These are phyloP conservation scores for Aspergillus brunneoviolaceus DNA, from an alignment of 2,329 filamentous ascomycete species.

Conservation along the genomic window DNA sequence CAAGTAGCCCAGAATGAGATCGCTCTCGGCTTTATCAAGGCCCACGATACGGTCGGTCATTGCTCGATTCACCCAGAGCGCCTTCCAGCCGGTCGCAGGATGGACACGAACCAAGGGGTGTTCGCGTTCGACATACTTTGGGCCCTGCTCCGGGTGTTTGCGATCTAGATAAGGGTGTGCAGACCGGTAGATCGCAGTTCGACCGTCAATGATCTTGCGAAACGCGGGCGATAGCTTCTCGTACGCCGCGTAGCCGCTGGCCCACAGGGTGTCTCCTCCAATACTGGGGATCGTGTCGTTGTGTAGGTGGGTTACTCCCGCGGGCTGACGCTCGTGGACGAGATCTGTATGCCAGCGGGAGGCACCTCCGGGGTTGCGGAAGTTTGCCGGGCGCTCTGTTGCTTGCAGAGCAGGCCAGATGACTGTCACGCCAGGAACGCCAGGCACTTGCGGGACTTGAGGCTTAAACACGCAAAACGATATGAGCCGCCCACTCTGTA, in stretches of 20 bases:
- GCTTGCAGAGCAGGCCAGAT: conserved; percentile 70
- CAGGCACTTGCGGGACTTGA: conserved; percentile 69
- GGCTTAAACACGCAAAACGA: conserved; percentile 47
- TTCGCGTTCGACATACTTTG: conserved; percentile 64
- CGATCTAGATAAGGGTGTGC: conserved; percentile 68
- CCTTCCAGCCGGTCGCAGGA: conserved; percentile 72
- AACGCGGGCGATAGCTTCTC: conserved; percentile 71
- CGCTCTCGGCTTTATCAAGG: conserved; percentile 67
- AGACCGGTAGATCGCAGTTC: conserved; percentile 62
- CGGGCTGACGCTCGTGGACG: conserved; percentile 69
- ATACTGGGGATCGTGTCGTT: conserved; percentile 65
- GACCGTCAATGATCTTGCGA: conserved; percentile 68
- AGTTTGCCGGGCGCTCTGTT: conserved; percentile 60
- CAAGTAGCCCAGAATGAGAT: conserved; percentile 65
- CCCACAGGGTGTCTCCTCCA: conserved; percentile 73
- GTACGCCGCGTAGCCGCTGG: conserved; percentile 68
- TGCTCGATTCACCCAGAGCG: conserved; percentile 68
- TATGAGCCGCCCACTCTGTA: neutral
- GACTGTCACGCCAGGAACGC: conserved; percentile 62
- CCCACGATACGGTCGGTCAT: conserved; percentile 70
- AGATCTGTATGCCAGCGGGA: conserved; percentile 70
- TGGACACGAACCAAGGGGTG: conserved; percentile 71
- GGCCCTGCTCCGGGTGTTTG: conserved; percentile 59
- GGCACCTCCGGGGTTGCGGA: conserved; percentile 66
- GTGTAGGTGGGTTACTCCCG: conserved; percentile 68